Base-by-base conservation (phyloP, 257 asterid genomes). In the Capsicum baccatum region DNA sequence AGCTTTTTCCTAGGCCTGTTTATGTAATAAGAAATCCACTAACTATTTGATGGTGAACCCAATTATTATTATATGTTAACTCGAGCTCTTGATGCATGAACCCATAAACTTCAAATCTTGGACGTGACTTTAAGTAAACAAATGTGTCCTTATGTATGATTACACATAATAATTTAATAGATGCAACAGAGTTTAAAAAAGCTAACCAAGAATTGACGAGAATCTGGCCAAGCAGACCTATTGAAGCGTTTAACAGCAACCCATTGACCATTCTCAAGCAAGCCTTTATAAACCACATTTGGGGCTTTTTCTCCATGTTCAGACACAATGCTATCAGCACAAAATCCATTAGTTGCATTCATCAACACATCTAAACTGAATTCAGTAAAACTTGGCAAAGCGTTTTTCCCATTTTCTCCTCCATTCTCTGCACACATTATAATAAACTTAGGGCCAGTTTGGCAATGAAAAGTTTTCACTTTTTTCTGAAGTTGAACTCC, bases 241-340 rank as follows among this genome's bases (percentile, higher is more conserved):
- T 85, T 88, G 87, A 90, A 90, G 64, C 91, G 91, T 67, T 90
- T 90, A 81, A 90, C 88, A 79, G 92, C 92, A 82, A 90, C 59
- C 86, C 80, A 84, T 6, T 84, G 88, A 50, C 85, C 89, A 79
- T 85, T 83, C 14, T 82, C 79, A 2, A 90, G 86, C 80, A 78
- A 67, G 37, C 92, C 92, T 80, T 71, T 90, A 81, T 82, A 90
- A 50, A 90, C 92, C 3, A 90, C 91, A 71, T 90, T 90, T 21
- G 92, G 92, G 70, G 92, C 92, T 83, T 90, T 90, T 81, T 90
- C 90, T 16, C 92, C 92, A 68, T 90, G 92, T 67, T 90, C 92
- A 39, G 92, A 90, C 39, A 90, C 92, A 21, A 90, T 84, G 68
- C 88, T 90, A 42, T 90, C 91, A 19, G 85, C 16, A 4, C 87